Conservation (phyloP, 1,284 basidiomycete genomes). For the Tilletia indica region DNA sequence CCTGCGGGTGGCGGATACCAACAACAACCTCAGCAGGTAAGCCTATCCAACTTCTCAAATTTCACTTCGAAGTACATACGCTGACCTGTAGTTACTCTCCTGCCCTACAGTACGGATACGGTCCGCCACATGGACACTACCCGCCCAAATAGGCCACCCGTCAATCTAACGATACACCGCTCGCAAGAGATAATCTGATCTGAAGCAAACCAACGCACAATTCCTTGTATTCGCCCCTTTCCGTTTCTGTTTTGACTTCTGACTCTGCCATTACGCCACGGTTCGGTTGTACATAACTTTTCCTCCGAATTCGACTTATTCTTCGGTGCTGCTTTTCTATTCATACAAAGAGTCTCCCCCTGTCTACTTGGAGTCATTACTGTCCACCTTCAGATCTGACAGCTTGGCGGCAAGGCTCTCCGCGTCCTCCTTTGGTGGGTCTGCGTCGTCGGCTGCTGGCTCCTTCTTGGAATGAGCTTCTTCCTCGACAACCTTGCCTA, state of each 20-base stretch:
- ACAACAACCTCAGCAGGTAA: slow-evolving; percentile 26
- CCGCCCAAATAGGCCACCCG: slow-evolving; percentile 23
- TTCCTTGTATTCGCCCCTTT: no score
- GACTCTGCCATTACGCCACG: no score
- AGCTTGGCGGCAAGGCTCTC: slow-evolving; percentile 3
- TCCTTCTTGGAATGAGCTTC: no score
- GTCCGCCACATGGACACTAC: slow-evolving; percentile 33
- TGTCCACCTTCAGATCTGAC: neutral
- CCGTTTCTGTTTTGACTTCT: no score
- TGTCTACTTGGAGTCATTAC: neutral
- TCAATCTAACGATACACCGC: slow-evolving; percentile 20
- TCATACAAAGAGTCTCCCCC: neutral
- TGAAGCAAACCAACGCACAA: no score
- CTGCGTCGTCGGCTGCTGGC: no score
- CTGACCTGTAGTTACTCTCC: neutral
- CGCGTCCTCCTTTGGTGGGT: no score
- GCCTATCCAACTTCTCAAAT: neutral
- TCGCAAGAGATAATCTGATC: slow-evolving; percentile 1
- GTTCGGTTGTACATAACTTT: slow-evolving; percentile 3
- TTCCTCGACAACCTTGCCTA: neutral
- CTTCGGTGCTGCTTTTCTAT: neutral
- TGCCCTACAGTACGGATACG: slow-evolving; percentile 32
- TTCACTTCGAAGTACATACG: neutral
- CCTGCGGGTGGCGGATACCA: slow-evolving; percentile 32
- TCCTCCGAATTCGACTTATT: no score